These are phyloP conservation scores for Linum tenue DNA, from an alignment of 345 rosid species.

Conservation along the genomic window DNA sequence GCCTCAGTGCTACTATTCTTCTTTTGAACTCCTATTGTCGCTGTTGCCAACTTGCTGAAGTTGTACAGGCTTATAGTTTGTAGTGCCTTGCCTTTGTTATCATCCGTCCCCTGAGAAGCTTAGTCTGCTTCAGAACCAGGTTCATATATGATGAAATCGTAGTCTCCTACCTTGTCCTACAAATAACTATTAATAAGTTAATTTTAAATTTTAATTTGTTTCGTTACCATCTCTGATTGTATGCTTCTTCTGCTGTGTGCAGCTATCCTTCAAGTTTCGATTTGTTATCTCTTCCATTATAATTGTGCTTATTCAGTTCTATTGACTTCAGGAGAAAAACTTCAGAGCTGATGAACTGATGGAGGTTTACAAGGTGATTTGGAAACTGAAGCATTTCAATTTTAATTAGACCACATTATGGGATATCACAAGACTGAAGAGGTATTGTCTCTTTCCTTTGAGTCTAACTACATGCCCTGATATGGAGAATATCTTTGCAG, in stretches of 20 bases:
- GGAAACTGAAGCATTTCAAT: not conserved
- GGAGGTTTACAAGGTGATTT: conserved; percentile 65
- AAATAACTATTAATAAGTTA: not conserved
- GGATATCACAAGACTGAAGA: not conserved
- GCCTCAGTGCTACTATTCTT: too few species aligned
- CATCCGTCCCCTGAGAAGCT: not conserved
- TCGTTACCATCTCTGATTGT: too few species aligned
- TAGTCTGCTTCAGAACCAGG: too few species aligned
- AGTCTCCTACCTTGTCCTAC: not conserved
- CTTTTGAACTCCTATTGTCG: too few species aligned
- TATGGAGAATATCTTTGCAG: conserved; percentile 27
- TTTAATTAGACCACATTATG: conserved; percentile 2
- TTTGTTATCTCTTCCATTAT: not conserved
- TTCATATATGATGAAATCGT: not conserved
- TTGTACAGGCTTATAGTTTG: not conserved
- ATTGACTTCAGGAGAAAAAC: conserved; percentile 34
- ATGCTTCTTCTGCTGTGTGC: not conserved
- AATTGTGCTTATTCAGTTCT: not conserved
- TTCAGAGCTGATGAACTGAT: conserved; percentile 74
- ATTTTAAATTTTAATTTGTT: too few species aligned
- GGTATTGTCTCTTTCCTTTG: conserved; percentile 2
- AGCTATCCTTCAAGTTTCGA: not conserved
- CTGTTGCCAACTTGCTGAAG: not conserved
- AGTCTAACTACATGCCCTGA: conserved; percentile 4
- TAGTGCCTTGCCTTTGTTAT: not conserved